Conservation (phyloP, 2,329 filamentous ascomycete genomes). For the Aspergillus proliferans region DNA sequence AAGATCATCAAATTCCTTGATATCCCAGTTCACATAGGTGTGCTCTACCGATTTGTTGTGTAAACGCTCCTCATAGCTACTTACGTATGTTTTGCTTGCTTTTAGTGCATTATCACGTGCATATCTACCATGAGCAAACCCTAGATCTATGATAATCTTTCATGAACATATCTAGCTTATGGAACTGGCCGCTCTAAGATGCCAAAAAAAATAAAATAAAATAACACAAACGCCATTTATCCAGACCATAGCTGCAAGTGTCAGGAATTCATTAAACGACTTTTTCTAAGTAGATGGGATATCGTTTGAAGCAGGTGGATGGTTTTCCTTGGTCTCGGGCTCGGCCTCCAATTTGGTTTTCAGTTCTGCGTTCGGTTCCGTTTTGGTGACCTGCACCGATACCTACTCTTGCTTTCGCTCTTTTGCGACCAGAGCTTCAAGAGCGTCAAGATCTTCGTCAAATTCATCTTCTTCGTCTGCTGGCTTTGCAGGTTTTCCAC, state of each 20-base stretch:
- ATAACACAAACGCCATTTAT: not conserved
- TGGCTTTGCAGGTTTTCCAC: slow-evolving; percentile 14
- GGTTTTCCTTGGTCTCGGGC: not conserved
- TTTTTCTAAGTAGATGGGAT: not conserved
- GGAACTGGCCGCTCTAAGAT: no score
- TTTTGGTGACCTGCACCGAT: not conserved
- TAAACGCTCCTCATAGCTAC: no score
- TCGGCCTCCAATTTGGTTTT: not conserved
- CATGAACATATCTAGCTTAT: no score
- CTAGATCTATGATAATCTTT: no score
- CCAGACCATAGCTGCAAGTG: not conserved
- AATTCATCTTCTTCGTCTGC: slow-evolving; percentile 27
- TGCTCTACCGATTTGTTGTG: no score
- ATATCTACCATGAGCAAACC: no score
- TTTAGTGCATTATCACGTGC: no score
- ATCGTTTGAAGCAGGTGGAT: not conserved
- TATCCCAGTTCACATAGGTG: not conserved
- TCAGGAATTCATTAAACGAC: not conserved
- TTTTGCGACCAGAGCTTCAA: slow-evolving; percentile 34
- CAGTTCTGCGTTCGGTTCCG: not conserved
- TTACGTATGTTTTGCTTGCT: no score
- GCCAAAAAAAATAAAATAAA: no score
- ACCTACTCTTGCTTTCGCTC: slow-evolving; percentile 4
- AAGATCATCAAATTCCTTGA: not conserved
- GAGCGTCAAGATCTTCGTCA: slow-evolving; percentile 38